Base-by-base conservation (phyloP, 169 alveolate species). In the Plasmodium falciparum region DNA sequence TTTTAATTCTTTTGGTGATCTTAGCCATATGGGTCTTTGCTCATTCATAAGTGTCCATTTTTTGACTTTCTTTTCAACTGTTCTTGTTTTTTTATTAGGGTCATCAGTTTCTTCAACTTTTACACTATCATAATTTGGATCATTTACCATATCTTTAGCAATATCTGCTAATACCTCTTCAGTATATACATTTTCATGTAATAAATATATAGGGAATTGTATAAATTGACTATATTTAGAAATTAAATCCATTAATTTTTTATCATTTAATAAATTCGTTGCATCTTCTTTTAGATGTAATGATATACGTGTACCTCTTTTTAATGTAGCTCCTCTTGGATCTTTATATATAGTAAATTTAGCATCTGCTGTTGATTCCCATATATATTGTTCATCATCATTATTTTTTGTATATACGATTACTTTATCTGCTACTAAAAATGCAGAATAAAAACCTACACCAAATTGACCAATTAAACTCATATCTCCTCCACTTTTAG, bases 391-490 rank as follows among this genome's bases (percentile, higher is more conserved):
- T 22, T 96, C 97, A 78, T 98, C 99, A 83, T 95, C 97, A 52
- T 96, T 97, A 88, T 93, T 73, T 93, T 98, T 98, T 9, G 99
- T 95, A 67, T 97, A 95, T 13, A 99, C 99, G 0, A 98, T 94
- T 6, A 99, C 99, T 83, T 97, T 97, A 91, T 99, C 99, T 43
- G 99, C 99, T 56, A 98, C 99, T 86, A 99, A 95, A 97, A 97
- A 99, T 61, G 99, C 97, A 52, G 99, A 97, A 96, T 99, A 99
- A 95, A 99, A 99, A 39, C 99, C 99, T 43, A 99, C 99, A 73
- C 99, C 99, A 91, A 99, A 99, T 95, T 99, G 99, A 13, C 99
- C 99, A 74, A 99, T 99, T 78, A 99, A 95, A 91, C 97, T 97
- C 85, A 98, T 95, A 71, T 97, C 98, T 50, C 98, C 98, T 33